Percentiles rank a stretch among this genome's conserved stretches.
Conservation (phyloP, 805 yeast species). For the Limtongia smithiae region DNA sequence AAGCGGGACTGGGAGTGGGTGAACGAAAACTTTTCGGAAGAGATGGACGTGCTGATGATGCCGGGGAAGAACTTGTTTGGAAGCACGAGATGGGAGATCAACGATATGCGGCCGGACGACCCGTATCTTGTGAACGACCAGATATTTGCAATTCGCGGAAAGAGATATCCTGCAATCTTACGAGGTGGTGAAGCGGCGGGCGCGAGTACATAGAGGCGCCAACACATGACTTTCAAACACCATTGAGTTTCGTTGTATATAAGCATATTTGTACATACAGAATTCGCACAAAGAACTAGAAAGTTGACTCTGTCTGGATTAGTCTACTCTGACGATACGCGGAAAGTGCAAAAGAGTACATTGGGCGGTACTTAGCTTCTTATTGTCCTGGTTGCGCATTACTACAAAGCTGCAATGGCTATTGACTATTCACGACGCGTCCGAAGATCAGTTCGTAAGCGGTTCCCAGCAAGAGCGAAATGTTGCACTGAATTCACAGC, state of each 20-base stretch:
- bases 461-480: no score
- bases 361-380: no score
- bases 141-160: slow-evolving; percentile 90
- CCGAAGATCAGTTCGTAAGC: no score
- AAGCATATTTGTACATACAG: no score
- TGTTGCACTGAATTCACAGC: no score
- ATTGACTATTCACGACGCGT: no score
- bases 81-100: slow-evolving; percentile 90
- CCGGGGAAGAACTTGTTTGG: slow-evolving; percentile 70
- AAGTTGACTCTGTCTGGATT: no score
- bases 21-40: slow-evolving; percentile 59
- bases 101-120: slow-evolving; percentile 88
- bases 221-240: neutral
- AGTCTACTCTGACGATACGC: no score
- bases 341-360: no score
- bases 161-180: slow-evolving; percentile 82
- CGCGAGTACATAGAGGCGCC: neutral
- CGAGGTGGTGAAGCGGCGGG: slow-evolving; percentile 12
- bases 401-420: no score
- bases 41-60: slow-evolving; percentile 76
- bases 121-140: slow-evolving; percentile 88
- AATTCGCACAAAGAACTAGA: no score
- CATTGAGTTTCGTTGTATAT: neutral
- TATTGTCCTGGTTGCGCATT: no score
- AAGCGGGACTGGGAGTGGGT: slow-evolving; percentile 71